phyloP scores from a whole-genome alignment of 352 stramenopile genomes.

The Phytophthora foliorum region DNA sequence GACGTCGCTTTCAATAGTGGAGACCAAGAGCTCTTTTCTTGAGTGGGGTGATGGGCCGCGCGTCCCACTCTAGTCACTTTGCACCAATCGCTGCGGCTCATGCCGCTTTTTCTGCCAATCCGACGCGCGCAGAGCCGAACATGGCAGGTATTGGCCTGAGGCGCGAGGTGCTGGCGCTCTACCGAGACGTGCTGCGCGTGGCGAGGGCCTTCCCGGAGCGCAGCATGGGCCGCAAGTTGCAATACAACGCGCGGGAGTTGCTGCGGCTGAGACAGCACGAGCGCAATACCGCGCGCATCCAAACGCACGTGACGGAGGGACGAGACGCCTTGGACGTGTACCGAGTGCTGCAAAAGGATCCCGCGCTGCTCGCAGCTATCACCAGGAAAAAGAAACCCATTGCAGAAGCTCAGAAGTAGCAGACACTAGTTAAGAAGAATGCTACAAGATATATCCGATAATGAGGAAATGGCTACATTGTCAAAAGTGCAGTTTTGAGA shows the following conservation, averaged over 20 bases:
- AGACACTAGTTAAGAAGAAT: not conserved
- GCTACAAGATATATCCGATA: not conserved
- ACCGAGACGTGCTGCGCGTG: conserved; percentile 62
- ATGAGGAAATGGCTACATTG: not conserved
- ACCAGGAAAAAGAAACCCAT: conserved; percentile 55
- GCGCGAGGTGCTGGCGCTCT: conserved; percentile 71
- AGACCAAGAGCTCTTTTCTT: conserved; percentile 1
- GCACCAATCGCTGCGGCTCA: conserved; percentile 8
- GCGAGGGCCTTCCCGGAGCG: conserved; percentile 63
- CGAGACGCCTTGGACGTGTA: conserved; percentile 70
- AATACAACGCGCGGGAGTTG: conserved; percentile 80
- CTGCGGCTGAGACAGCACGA: conserved; percentile 70
- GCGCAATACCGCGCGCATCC: conserved; percentile 45
- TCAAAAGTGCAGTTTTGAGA: not conserved
- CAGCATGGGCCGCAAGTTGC: conserved; percentile 75
- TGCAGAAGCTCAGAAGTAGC: not conserved
- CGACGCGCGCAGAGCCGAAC: not conserved
- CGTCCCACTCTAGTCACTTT: conserved; percentile 24
- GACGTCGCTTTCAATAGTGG: conserved; percentile 29
- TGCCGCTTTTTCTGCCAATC: conserved; percentile 26
- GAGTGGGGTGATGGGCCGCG: conserved; percentile 2
- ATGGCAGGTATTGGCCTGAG: conserved; percentile 42
- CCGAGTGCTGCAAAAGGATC: conserved; percentile 56
- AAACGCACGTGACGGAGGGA: conserved; percentile 58
- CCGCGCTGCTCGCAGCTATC: conserved; percentile 59